phyloP scores from a whole-genome alignment of 2,329 filamentous ascomycete species.

The Madurella fahalii region DNA sequence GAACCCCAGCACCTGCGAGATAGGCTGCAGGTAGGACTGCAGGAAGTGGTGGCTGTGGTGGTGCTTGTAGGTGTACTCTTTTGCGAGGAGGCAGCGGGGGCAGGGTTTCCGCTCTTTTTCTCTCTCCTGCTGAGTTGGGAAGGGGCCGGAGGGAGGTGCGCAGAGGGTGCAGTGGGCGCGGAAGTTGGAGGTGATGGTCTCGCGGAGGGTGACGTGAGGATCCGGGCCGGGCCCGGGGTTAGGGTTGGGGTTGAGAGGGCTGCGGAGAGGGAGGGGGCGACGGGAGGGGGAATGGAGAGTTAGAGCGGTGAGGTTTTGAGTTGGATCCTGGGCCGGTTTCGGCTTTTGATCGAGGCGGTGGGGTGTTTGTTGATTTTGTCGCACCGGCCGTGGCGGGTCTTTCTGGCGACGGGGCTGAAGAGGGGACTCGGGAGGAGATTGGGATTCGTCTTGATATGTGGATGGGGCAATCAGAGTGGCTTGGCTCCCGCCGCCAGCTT shows the following conservation, averaged over 20 bases:
- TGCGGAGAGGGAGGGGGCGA: too few relatives aligned
- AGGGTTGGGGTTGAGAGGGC: neutral
- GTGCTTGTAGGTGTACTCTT: neutral
- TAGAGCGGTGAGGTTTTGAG: too few relatives aligned
- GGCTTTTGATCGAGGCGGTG: neutral
- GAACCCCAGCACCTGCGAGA: conserved; percentile 4
- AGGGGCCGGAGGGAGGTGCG: neutral
- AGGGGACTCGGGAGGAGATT: neutral
- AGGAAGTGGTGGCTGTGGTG: conserved; percentile 6
- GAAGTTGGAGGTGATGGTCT: conserved; percentile 5
- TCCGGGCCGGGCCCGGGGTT: neutral
- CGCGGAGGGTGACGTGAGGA: neutral
- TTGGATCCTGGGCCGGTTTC: too few relatives aligned
- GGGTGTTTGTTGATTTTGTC: neutral
- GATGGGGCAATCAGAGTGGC: conserved; percentile 5
- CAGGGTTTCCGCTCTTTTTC: neutral
- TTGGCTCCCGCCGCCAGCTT: conserved; percentile 5
- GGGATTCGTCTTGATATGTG: neutral
- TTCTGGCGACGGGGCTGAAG: neutral
- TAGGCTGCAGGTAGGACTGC: conserved; percentile 1
- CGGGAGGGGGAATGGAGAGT: too few relatives aligned
- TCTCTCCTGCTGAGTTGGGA: neutral
- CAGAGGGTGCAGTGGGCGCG: conserved; percentile 1
- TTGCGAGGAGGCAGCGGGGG: neutral
- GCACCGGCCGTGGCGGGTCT: neutral